A percentile compares a stretch with the other conserved stretches of the same genome.
Evolutionary conservation across 2,329 filamentous ascomycete genomes (phyloP).

Genomic region (Neoscytalidium dimidiatum): DNA sequence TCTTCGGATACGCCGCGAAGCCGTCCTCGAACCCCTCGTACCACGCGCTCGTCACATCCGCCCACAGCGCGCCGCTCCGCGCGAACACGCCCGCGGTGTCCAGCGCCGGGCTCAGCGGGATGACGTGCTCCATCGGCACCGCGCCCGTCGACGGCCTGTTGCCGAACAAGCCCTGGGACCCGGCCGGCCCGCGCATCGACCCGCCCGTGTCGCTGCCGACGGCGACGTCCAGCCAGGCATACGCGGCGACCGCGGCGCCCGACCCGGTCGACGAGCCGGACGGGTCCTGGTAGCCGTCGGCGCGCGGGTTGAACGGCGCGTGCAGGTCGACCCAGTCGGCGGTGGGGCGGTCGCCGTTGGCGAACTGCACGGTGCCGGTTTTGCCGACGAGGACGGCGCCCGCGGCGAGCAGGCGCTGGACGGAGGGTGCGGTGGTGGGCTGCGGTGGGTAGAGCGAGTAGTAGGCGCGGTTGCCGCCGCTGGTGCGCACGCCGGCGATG

Average conservation of each 20-base stretch:
- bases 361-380: background rate
- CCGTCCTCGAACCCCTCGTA: no score
- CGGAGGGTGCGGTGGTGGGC: background rate
- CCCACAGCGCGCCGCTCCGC: no score
- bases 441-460: background rate
- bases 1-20: no score
- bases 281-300: slow-evolving; percentile 28
- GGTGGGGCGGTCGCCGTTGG: slow-evolving; percentile 25
- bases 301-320: slow-evolving; percentile 45
- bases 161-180: no score
- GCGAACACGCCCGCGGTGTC: no score
- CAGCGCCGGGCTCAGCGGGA: no score
- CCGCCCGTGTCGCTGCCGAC: slow-evolving; percentile 21
- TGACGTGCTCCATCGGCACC: no score
- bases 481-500: background rate
- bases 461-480: background rate
- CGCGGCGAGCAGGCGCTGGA: background rate
- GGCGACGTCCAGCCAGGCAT: slow-evolving; percentile 5
- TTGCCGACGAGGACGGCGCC: background rate
- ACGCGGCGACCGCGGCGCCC: slow-evolving; percentile 5
- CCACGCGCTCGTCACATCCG: no score
- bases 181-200: no score
- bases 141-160: no score
- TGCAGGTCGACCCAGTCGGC: slow-evolving; percentile 38
- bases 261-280: slow-evolving; percentile 1